A percentile compares a stretch with the other conserved stretches of the same genome.
phyloP scores from a whole-genome alignment of 768 basidiomycete genomes.

The Dentipellis sp. region DNA sequence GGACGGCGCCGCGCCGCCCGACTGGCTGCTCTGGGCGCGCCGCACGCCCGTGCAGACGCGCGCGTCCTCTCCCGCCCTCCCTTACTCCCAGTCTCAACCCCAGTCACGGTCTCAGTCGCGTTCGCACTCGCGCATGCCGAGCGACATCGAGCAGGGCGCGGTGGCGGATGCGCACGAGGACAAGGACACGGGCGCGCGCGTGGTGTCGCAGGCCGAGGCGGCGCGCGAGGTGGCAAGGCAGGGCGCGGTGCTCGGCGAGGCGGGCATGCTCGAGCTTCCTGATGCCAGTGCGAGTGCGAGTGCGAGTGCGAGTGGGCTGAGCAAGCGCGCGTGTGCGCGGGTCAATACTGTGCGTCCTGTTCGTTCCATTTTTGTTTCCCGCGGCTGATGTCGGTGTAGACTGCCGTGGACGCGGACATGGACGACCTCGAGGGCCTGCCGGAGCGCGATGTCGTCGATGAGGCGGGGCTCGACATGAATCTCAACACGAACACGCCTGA shows the following conservation, averaged over 20 bases:
- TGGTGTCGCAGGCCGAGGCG: not conserved
- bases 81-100: too few species aligned
- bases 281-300: too few species aligned
- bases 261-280: not conserved
- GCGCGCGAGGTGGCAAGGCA: not conserved
- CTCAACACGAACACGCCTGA: not conserved
- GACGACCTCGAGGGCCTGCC: too few species aligned
- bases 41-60: not conserved
- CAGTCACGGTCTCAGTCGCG: not conserved
- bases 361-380: too few species aligned
- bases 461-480: not conserved
- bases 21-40: conserved; percentile 14
- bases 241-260: not conserved
- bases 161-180: not conserved
- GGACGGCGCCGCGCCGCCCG: conserved; percentile 1
- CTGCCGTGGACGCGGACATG: too few species aligned
- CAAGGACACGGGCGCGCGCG: not conserved
- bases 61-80: not conserved
- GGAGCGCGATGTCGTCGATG: too few species aligned
- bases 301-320: too few species aligned
- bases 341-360: too few species aligned
- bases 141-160: not conserved
- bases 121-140: not conserved
- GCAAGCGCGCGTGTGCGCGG: too few species aligned
- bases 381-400: too few species aligned